Evolutionary conservation across 176 grass and related monocot genomes (phyloP).

Genomic region (Neostapfia colusana): DNA sequence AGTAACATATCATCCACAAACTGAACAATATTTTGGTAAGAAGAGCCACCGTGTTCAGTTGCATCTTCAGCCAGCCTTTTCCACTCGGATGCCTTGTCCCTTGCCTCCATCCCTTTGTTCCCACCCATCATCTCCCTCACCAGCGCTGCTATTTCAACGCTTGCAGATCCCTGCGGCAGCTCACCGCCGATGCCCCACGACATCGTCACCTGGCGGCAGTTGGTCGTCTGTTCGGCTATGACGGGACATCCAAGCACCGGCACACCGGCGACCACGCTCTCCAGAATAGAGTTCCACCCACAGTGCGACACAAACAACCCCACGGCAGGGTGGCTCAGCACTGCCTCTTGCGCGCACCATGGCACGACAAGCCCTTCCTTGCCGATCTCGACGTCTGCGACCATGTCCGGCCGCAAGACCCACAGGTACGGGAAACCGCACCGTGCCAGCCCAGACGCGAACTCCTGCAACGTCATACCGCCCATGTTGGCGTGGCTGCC

Average conservation of each 20-base stretch:
- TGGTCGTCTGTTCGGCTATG: slow-evolving; percentile 40
- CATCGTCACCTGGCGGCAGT: slow-evolving; percentile 30
- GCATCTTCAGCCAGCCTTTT: neutral
- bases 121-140: slow-evolving; percentile 48
- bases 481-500: slow-evolving; percentile 36
- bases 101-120: slow-evolving; percentile 26
- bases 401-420: slow-evolving; percentile 33
- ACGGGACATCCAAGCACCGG: slow-evolving; percentile 43
- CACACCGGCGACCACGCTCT: slow-evolving; percentile 21
- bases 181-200: slow-evolving; percentile 40
- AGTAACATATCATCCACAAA: neutral
- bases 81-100: slow-evolving; percentile 29
- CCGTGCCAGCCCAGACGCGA: slow-evolving; percentile 37
- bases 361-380: slow-evolving; percentile 21
- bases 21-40: neutral
- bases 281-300: slow-evolving; percentile 49
- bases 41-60: neutral
- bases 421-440: slow-evolving; percentile 44
- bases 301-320: slow-evolving; percentile 48
- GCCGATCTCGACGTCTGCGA: slow-evolving; percentile 3
- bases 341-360: slow-evolving; percentile 41
- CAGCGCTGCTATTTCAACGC: slow-evolving; percentile 12
- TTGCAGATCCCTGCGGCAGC: slow-evolving; percentile 2
- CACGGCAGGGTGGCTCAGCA: slow-evolving; percentile 39
- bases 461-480: neutral